These are phyloP conservation scores for Termitomyces sp. DNA, from an alignment of 768 basidiomycete species.

Conservation along the genomic window DNA sequence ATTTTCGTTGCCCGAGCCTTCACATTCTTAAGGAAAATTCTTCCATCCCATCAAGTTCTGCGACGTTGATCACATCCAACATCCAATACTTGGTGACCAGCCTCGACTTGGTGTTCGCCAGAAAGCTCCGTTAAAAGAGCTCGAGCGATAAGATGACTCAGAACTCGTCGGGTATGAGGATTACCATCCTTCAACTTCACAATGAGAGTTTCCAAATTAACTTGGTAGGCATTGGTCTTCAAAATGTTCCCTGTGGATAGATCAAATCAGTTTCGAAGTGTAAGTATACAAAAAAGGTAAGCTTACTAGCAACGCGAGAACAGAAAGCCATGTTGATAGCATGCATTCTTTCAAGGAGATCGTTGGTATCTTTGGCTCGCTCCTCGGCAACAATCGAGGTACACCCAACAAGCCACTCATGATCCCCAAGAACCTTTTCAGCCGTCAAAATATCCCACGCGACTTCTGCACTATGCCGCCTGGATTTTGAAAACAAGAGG, in stretches of 20 bases:
- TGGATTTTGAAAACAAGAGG: conserved; percentile 69
- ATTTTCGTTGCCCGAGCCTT: conserved; percentile 38
- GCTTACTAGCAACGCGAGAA: conserved; percentile 62
- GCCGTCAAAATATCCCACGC: conserved; percentile 65
- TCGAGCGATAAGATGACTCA: conserved; percentile 64
- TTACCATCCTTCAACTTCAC: conserved; percentile 45
- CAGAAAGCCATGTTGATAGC: conserved; percentile 52
- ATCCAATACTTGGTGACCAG: conserved; percentile 48
- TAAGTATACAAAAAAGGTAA: conserved; percentile 9
- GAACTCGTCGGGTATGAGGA: conserved; percentile 47
- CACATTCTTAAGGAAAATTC: conserved; percentile 28
- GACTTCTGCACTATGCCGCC: conserved; percentile 59
- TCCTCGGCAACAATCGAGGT: conserved; percentile 36
- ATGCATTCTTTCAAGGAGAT: conserved; percentile 40
- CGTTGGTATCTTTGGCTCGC: conserved; percentile 27
- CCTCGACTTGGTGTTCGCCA: conserved; percentile 55
- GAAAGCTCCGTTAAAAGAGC: conserved; percentile 53
- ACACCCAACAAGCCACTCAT: conserved; percentile 58
- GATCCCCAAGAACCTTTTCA: conserved; percentile 15
- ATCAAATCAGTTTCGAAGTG: neutral
- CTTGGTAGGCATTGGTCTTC: conserved; percentile 38
- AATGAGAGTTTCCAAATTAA: conserved; percentile 48
- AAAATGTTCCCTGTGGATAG: conserved; percentile 57
- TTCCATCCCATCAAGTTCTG: conserved; percentile 43
- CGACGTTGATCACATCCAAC: conserved; percentile 41